These are phyloP conservation scores for Cyberlindnera nakhonratchasimensis DNA, from an alignment of 805 yeast genomes.

Conservation along the genomic window DNA sequence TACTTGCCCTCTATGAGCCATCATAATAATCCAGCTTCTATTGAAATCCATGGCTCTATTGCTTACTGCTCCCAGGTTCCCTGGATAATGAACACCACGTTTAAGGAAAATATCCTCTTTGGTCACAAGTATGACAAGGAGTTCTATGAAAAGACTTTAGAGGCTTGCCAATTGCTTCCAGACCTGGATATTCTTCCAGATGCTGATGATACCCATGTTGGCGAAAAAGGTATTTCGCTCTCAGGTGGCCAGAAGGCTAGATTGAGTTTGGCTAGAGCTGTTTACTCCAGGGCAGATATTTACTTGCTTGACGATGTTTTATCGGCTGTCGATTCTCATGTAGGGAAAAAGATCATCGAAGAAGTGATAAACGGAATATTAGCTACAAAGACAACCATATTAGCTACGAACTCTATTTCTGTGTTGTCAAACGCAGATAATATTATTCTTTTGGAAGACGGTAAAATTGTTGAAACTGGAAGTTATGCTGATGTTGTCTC, in stretches of 20 bases:
- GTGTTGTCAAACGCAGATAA: slow-evolving; percentile 72
- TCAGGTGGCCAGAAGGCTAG: slow-evolving; percentile 67
- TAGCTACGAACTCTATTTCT: slow-evolving; percentile 84
- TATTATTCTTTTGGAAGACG: slow-evolving; percentile 65
- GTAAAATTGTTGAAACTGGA: slow-evolving; percentile 65
- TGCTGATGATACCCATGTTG: slow-evolving; percentile 82
- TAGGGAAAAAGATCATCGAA: slow-evolving; percentile 75
- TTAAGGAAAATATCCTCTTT: slow-evolving; percentile 84
- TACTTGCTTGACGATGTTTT: slow-evolving; percentile 61
- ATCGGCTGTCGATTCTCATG: slow-evolving; percentile 73
- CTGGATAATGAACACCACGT: slow-evolving; percentile 95
- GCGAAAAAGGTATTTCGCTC: slow-evolving; percentile 59
- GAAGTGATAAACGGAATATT: slow-evolving; percentile 77
- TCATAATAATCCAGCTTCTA: slow-evolving; percentile 22
- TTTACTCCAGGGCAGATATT: slow-evolving; percentile 57
- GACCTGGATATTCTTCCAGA: slow-evolving; percentile 80
- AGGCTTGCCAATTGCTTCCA: slow-evolving; percentile 81
- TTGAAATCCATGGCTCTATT: slow-evolving; percentile 62
- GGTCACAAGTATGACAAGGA: slow-evolving; percentile 81
- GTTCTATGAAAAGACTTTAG: slow-evolving; percentile 75
- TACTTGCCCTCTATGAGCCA: slow-evolving; percentile 41
- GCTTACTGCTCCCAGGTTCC: slow-evolving; percentile 93
- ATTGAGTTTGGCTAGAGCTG: slow-evolving; percentile 64
- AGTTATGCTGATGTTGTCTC: slow-evolving; percentile 47
- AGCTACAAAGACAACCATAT: slow-evolving; percentile 64